phyloP scores from a whole-genome alignment of 2,329 filamentous ascomycete genomes.

The Venturia carpophila region DNA sequence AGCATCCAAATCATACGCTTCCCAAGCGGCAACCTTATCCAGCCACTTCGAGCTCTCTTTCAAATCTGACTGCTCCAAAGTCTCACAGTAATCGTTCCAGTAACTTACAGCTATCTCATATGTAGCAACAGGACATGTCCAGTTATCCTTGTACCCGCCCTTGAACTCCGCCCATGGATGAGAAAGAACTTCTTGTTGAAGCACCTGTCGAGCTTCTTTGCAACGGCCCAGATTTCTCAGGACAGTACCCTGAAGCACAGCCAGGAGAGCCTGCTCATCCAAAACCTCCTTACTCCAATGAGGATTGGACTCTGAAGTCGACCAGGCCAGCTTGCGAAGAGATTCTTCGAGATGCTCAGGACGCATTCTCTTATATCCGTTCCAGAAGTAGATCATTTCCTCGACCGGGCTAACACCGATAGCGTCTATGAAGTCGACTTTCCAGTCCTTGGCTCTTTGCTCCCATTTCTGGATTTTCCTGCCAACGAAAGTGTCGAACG shows the following conservation, averaged over 20 bases:
- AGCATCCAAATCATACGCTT: slow-evolving; percentile 64
- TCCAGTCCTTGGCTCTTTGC: slow-evolving; percentile 58
- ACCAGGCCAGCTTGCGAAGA: slow-evolving; percentile 58
- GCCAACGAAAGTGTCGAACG: slow-evolving; percentile 77
- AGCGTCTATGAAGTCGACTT: slow-evolving; percentile 66
- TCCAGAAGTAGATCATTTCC: slow-evolving; percentile 95
- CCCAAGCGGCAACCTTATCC: slow-evolving; percentile 61
- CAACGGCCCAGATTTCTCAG: slow-evolving; percentile 55
- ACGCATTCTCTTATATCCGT: slow-evolving; percentile 75
- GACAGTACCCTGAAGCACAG: slow-evolving; percentile 59
- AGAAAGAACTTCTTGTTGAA: slow-evolving; percentile 55
- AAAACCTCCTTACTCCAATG: slow-evolving; percentile 45
- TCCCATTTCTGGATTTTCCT: slow-evolving; percentile 89
- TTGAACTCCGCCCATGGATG: slow-evolving; percentile 50
- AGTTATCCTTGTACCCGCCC: slow-evolving; percentile 58
- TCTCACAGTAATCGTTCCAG: slow-evolving; percentile 57
- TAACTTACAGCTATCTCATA: slow-evolving; percentile 80
- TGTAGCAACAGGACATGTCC: slow-evolving; percentile 63
- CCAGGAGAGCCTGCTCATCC: slow-evolving; percentile 57
- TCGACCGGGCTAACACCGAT: slow-evolving; percentile 72
- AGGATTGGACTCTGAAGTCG: slow-evolving; percentile 51
- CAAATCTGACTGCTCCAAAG: slow-evolving; percentile 36
- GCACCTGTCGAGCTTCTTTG: slow-evolving; percentile 55
- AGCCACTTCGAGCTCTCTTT: slow-evolving; percentile 58
- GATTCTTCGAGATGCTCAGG: slow-evolving; percentile 55